Evolutionary conservation across 2,329 filamentous ascomycete species (phyloP), one percentile per base, ranked within the genome.

Genomic region (Fusarium irregulare): DNA sequence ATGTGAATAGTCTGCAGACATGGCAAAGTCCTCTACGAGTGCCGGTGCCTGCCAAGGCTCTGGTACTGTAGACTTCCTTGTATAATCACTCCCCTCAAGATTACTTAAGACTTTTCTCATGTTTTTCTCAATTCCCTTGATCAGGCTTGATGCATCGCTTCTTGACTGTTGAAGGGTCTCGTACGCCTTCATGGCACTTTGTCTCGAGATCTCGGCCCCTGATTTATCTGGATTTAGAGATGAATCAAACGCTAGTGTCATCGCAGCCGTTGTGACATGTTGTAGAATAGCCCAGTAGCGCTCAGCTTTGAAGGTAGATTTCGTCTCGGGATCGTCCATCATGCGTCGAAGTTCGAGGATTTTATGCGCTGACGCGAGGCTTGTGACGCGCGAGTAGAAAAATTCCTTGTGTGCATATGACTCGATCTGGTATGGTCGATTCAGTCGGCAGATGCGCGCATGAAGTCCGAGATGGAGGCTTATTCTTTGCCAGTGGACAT

Each of bases 401-500:
- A 60, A 61, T 28, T 21, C 18, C 6, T n/a, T n/a, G 18, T 60
- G 13, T 12, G 34, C 12, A 11, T 60, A 61, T 3, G 55, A 28
- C 21, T 57, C 58, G 3, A 61, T 44, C 18, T 60, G 42, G 14
- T 61, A 60, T 27, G 58, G 44, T 6, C 58, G 55, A n/a, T 60
- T 55, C 16, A 61, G 58, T 7, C 55, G 58, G 4, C 54, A 59
- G 4, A 61, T 49, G 1, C 58, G 58, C 14, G 54, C 54, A 10
- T 61, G 54, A 2, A 60, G 48, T 1, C 55, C 37, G 7, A 61
- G 34, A 4, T 59, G 58, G 3, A 60, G 34, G 11, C 34, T 59
- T 11, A 61, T 61, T 3, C 55, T 32, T 23, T 61, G 58, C 58
- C 44, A 60, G 34, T 50, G 20, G 11, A 60, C 23, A 2, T 27